These are phyloP conservation scores for Rossbeevera mucosa DNA, from an alignment of 768 basidiomycete genomes.

Conservation along the genomic window DNA sequence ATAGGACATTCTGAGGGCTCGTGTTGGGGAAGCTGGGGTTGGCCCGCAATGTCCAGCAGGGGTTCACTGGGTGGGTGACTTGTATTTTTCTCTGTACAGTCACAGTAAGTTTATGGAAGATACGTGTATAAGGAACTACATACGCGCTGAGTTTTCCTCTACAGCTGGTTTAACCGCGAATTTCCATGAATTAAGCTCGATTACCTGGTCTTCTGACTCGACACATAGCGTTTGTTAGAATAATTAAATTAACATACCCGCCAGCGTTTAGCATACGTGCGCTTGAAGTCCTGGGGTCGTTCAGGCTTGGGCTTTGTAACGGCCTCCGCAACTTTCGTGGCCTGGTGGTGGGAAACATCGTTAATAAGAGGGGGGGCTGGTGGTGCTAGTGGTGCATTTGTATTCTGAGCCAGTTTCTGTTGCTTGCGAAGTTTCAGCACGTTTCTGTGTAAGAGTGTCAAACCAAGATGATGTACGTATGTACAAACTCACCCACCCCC, in stretches of 20 bases:
- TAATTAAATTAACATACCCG: conserved; percentile 10
- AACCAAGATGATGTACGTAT: conserved; percentile 1
- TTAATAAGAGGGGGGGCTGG: conserved; percentile 3
- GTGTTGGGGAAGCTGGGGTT: not conserved
- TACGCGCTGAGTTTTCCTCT: conserved; percentile 9
- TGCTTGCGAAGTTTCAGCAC: conserved; percentile 44
- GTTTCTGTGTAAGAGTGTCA: conserved; percentile 30
- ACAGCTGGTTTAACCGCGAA: conserved; percentile 7
- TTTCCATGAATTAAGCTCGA: conserved; percentile 13
- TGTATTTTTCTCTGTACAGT: conserved; percentile 4
- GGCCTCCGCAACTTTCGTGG: not conserved
- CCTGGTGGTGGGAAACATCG: not conserved
- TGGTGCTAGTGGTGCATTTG: conserved; percentile 3
- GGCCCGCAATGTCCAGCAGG: not conserved
- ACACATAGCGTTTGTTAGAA: not conserved
- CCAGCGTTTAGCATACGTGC: conserved; percentile 25
- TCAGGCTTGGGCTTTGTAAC: conserved; percentile 4
- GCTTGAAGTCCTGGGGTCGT: conserved; percentile 9
- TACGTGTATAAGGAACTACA: not conserved
- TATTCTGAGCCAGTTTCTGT: conserved; percentile 14
- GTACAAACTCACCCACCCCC: conserved; percentile 53
- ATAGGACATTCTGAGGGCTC: not conserved
- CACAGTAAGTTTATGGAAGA: not conserved
- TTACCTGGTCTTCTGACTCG: conserved; percentile 10
- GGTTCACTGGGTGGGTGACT: not conserved